Evolutionary conservation across 140 eudicot species (phyloP).

Genomic region (Ambrosia hybrid): DNA sequence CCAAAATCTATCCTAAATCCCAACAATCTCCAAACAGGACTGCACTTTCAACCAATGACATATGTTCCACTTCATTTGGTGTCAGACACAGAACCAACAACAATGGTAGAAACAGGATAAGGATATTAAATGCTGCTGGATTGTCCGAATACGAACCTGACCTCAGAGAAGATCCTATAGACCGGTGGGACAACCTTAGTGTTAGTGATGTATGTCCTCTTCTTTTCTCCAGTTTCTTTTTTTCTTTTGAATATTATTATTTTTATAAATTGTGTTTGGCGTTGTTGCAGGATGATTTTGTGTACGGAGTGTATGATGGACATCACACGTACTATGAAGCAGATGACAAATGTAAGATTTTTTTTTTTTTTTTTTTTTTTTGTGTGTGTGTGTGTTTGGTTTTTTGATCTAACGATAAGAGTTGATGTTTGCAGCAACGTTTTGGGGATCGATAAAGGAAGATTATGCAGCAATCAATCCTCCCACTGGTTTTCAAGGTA

Average conservation of each 20-base stretch:
- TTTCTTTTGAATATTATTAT: too few species aligned
- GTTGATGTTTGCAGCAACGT: conserved; percentile 56
- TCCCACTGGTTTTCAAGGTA: conserved; percentile 94
- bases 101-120: conserved; percentile 30
- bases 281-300: conserved; percentile 69
- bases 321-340: conserved; percentile 78
- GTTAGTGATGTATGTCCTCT: conserved; percentile 45
- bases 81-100: conserved; percentile 12
- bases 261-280: conserved; percentile 8
- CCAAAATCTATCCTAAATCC: conserved; percentile 23
- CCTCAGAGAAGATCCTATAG: conserved; percentile 77
- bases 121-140: conserved; percentile 71
- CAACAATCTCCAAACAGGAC: conserved; percentile 17
- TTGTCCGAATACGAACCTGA: conserved; percentile 78
- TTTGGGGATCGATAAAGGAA: conserved; percentile 75
- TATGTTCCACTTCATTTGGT: conserved; percentile 26
- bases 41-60: conserved; percentile 3
- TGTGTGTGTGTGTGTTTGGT: not conserved
- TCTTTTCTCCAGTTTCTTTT: not conserved
- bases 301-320: conserved; percentile 70
- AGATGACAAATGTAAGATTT: conserved; percentile 55
- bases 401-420: not conserved
- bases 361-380: not conserved
- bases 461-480: conserved; percentile 78
- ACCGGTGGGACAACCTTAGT: conserved; percentile 71